Evolutionary conservation across 371 early-diverging fungal genomes (phyloP).

Genomic region (Mucor racemosus): DNA sequence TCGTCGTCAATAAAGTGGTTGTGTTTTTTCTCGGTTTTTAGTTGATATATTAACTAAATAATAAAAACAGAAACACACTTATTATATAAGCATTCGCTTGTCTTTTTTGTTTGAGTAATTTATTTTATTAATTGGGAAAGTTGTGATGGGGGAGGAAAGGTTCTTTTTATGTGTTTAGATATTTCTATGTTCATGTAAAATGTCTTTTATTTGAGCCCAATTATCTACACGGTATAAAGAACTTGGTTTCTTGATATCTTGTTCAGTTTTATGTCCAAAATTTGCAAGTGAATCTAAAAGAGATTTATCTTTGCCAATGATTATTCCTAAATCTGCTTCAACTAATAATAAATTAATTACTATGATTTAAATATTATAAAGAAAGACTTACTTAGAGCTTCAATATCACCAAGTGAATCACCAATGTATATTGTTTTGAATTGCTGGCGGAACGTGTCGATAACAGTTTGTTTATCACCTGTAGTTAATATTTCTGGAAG

Average conservation of each 20-base stretch:
- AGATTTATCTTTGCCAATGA: constrained; percentile 52
- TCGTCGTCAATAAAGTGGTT: constrained; percentile 70
- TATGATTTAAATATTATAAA: background rate
- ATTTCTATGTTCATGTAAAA: background rate
- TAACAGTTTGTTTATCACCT: constrained; percentile 34
- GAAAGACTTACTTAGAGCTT: constrained; percentile 35
- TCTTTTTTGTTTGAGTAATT: background rate
- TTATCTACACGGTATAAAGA: constrained; percentile 21
- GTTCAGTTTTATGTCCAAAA: constrained; percentile 15
- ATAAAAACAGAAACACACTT: background rate
- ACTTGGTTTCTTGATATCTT: constrained; percentile 9
- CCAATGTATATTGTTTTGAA: constrained; percentile 34
- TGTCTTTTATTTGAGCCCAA: constrained; percentile 26
- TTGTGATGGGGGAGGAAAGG: background rate
- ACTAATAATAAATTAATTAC: constrained; percentile 26
- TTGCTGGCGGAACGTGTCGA: constrained; percentile 13
- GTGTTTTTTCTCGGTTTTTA: background rate
- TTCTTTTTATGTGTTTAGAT: background rate
- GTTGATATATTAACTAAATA: background rate
- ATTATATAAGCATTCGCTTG: background rate
- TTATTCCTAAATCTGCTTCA: constrained; percentile 53
- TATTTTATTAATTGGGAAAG: background rate
- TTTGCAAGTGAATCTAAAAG: constrained; percentile 28
- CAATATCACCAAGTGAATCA: constrained; percentile 47
- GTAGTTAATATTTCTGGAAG: constrained; percentile 32